A percentile compares a stretch with the other conserved stretches of the same genome.
Conservation (phyloP, 2,329 filamentous ascomycete genomes). For the Aspergillus persii region DNA sequence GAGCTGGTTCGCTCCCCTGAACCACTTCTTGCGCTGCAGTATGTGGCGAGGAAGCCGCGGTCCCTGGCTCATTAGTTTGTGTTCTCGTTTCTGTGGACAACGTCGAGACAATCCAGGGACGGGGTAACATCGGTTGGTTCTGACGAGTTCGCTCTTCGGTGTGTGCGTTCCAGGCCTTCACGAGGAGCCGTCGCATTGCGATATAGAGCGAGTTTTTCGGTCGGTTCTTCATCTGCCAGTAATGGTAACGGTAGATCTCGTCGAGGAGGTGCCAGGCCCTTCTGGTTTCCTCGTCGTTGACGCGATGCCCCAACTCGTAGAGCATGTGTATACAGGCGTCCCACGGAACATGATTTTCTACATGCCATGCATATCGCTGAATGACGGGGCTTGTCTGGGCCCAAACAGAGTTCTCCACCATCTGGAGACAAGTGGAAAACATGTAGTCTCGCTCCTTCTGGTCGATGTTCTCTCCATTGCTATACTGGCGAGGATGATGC, state of each 20-base stretch:
- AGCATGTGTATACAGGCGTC: slow-evolving; percentile 53
- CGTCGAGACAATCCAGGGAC: slow-evolving; percentile 20
- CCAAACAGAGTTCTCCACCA: slow-evolving; percentile 13
- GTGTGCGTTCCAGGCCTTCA: slow-evolving; percentile 28
- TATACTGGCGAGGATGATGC: slow-evolving; percentile 42
- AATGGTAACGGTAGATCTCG: slow-evolving; percentile 42
- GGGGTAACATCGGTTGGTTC: slow-evolving; percentile 13
- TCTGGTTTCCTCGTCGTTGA: slow-evolving; percentile 34
- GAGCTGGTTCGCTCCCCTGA: not conserved
- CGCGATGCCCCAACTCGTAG: slow-evolving; percentile 39
- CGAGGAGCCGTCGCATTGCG: slow-evolving; percentile 25
- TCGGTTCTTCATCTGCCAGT: slow-evolving; percentile 21
- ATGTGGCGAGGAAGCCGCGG: not conserved
- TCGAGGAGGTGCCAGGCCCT: slow-evolving; percentile 49
- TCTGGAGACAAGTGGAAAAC: slow-evolving; percentile 39
- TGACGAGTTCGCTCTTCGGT: slow-evolving; percentile 21
- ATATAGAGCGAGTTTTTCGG: slow-evolving; percentile 20
- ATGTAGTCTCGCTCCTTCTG: slow-evolving; percentile 22
- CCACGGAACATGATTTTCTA: slow-evolving; percentile 51
- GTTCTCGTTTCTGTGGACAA: not conserved
- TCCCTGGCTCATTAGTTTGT: not conserved
- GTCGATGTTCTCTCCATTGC: slow-evolving; percentile 22
- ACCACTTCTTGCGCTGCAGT: not conserved
- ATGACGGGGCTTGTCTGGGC: slow-evolving; percentile 30
- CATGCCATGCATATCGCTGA: slow-evolving; percentile 47